These are phyloP conservation scores for Cymbopogon flexuosus DNA, from an alignment of 202 grass and related monocot genomes.

Conservation along the genomic window DNA sequence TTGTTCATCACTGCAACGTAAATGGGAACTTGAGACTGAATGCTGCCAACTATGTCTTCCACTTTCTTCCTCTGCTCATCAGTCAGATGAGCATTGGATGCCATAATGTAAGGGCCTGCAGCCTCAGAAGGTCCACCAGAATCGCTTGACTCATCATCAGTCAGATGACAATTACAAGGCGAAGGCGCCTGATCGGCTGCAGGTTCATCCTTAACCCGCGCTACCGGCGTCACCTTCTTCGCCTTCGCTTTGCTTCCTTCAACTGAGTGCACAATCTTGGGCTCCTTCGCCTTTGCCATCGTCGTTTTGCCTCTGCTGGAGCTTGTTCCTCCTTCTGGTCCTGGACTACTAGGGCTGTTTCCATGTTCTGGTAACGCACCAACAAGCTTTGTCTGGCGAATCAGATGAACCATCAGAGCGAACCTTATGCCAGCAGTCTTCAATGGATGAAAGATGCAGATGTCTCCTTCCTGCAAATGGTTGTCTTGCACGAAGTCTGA, in stretches of 20 bases:
- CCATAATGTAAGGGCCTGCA: background rate
- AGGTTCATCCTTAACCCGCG: background rate
- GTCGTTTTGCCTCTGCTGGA: background rate
- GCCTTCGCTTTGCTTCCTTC: background rate
- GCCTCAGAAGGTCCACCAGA: background rate
- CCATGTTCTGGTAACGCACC: background rate
- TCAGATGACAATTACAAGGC: background rate
- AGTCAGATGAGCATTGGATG: background rate
- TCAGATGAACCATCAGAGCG: background rate
- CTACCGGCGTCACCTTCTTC: background rate
- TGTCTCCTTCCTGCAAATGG: constrained; percentile 20
- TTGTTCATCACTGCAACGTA: constrained; percentile 23
- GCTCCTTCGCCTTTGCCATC: no score
- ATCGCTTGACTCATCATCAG: background rate
- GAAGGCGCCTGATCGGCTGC: background rate
- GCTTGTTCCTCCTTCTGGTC: background rate
- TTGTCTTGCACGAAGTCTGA: constrained; percentile 22
- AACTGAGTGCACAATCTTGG: background rate
- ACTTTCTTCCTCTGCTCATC: background rate
- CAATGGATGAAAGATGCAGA: constrained; percentile 32
- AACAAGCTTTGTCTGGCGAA: background rate
- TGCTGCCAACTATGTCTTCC: background rate
- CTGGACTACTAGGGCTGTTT: background rate
- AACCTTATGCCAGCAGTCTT: background rate
- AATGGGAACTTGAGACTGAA: constrained; percentile 13